Conservation (phyloP, 306 rosid species). For the Purshia tridentata region DNA sequence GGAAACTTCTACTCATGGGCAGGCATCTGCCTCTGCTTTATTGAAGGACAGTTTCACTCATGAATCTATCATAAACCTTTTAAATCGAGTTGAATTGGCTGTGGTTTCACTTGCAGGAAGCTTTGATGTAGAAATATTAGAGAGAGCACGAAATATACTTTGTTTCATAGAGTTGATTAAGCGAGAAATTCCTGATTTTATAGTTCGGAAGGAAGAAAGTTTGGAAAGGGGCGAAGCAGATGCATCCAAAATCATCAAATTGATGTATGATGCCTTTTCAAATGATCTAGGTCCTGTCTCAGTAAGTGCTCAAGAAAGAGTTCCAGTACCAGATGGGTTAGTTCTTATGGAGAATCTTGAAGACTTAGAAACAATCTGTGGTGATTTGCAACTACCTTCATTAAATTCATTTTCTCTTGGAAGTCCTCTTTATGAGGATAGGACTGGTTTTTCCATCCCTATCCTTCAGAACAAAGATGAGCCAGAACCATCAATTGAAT, state of each 20-base stretch:
- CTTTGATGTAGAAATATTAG: constrained; percentile 78
- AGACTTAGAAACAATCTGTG: constrained; percentile 58
- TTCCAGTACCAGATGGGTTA: constrained; percentile 76
- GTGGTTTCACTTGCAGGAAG: constrained; percentile 54
- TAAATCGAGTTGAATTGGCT: constrained; percentile 55
- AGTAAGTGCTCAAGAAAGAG: constrained; percentile 69
- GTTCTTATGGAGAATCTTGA: constrained; percentile 69
- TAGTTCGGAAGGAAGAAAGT: constrained; percentile 37
- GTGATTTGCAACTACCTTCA: constrained; percentile 56
- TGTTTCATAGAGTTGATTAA: constrained; percentile 62
- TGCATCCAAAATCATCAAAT: constrained; percentile 42
- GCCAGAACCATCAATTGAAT: constrained; percentile 50
- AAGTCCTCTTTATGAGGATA: constrained; percentile 38
- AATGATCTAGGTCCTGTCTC: constrained; percentile 82
- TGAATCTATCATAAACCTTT: constrained; percentile 48
- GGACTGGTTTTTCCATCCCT: constrained; percentile 36
- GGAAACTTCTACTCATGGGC: constrained; percentile 28
- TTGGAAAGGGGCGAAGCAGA: constrained; percentile 37
- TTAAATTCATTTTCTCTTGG: constrained; percentile 40
- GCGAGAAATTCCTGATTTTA: constrained; percentile 36
- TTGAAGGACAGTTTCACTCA: constrained; percentile 34
- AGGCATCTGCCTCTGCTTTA: constrained; percentile 29
- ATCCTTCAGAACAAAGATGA: constrained; percentile 46
- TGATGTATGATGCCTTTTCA: constrained; percentile 52
- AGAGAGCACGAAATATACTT: constrained; percentile 68